Evolutionary conservation across 352 stramenopile genomes (phyloP), one percentile per base, ranked within the genome.

Genomic region (Salisapilia sapeloensis): DNA sequence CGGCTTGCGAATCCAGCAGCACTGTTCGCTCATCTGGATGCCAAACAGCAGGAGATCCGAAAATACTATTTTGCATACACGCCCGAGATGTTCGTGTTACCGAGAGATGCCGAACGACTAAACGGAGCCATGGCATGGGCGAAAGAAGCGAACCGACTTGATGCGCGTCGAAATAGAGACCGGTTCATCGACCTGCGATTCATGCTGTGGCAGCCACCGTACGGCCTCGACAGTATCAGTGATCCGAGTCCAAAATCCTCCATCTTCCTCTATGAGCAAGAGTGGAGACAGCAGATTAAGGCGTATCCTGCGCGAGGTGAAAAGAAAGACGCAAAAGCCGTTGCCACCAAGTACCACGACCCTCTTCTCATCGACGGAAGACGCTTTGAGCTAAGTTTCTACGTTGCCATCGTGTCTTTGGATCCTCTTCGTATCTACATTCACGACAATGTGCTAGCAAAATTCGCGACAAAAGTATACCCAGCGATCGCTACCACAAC

Each of bases 351-450:
- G 36, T 93, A 87, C 45, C 48, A 87, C 10, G 72, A 92, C 45
- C 80, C 81, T 21, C 61, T 82, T 19, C 56, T 92, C 14, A 48
- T 94, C 15, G 76, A 91, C 32, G 74, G 64, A 27, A 64, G 85
- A 59, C 92, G 93, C 48, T 92, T 91, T 42, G 61, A 75, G 31
- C 67, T 91, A 21, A 67, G 80, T 2, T 81, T 92, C 41, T 93
- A 92, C 46, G 80, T 92, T 14, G 51, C 57, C 4, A 51, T 94
- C 16, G 85, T 75, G 12, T 92, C 65, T 24, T 40, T 86, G 1
- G 57, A 93, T 24, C 80, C 81, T 5, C 55, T 94, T 14, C 70
- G 71, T 1, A 54, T 93, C 11, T 92, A 92, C 37, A 55, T 84
- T 32, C 87, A 86, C 41, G 50, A 60, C 36, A 58, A 90, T 38